Base-by-base conservation (phyloP, 2,329 filamentous ascomycete species). In the Fusarium cyanostomum region DNA sequence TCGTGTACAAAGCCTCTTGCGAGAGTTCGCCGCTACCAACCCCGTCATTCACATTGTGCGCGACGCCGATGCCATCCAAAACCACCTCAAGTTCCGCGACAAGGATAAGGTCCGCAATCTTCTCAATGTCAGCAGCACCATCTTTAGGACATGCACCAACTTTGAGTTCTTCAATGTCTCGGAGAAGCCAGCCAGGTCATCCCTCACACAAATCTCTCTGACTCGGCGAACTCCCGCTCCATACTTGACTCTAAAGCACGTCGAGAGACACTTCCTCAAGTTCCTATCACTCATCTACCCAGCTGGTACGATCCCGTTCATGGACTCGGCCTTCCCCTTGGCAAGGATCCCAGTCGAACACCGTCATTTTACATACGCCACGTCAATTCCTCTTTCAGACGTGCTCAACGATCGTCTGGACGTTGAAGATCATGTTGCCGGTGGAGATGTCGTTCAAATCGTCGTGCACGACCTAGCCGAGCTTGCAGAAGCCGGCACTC, bases 141-240 rank as follows among this genome's bases (percentile, higher is more conserved):
- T 90, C 13, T 87, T 91, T 66, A 81, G 88, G 44, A 81, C 81
- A 2, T 91, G 88, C 71, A 89, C 88, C 10, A 92, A 91, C 66
- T 84, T 90, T 61, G 90, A 93, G 70, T 94, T 92, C 73, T 92
- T 88, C 78, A 92, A 92, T 66, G 79, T 91, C 13, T 88, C 88
- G 2, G 89, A 92, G 70, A 79, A 77, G 15, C 72, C 72, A 6
- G 71, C 76, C 38, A 71, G 66, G 65, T 70, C 64, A 24, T 52
- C 49, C 4, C 24, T 61, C 37, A 21, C 56, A 11, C 59, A 62
- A 0, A 41, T 48, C 7, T 62, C 66, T 39, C 76, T 49, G 73
- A 75, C 54, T 74, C 65, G 68, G 8, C 59, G 78, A 49, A 76
- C 78, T 1, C 79, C 81, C 0, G 83, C 86, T 3, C 86, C 87